Percentiles rank a stretch among this genome's conserved stretches.
phyloP scores from a whole-genome alignment of 805 yeast genomes.

The Schizosaccharomyces cryophilus region DNA sequence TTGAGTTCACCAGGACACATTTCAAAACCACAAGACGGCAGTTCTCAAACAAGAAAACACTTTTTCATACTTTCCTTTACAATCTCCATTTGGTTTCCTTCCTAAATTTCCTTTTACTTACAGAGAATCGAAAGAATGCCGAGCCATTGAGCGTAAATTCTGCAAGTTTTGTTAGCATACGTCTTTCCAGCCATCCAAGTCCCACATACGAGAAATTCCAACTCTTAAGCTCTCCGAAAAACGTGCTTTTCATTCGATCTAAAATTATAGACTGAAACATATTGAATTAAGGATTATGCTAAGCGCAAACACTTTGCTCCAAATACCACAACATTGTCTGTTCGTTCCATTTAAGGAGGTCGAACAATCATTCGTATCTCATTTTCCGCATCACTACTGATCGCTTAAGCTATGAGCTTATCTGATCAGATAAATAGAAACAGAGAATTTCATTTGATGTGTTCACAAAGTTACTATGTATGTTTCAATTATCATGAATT shows the following conservation, averaged over 20 bases:
- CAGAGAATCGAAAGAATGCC: conserved; percentile 7
- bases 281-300: neutral
- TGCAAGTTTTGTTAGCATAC: conserved; percentile 7
- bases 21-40: neutral
- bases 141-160: conserved; percentile 55
- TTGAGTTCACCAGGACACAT: too few relatives aligned
- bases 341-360: neutral
- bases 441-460: too few relatives aligned
- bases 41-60: neutral
- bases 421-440: too few relatives aligned
- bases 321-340: neutral
- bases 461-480: too few relatives aligned
- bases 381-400: too few relatives aligned
- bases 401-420: too few relatives aligned
- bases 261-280: neutral
- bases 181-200: too few relatives aligned
- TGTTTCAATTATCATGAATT: too few relatives aligned
- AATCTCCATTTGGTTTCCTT: too few relatives aligned
- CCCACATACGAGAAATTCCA: conserved; percentile 34
- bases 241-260: conserved; percentile 11
- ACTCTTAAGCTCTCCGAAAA: conserved; percentile 30
- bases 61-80: too few relatives aligned
- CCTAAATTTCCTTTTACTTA: neutral
- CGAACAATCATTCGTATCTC: too few relatives aligned
- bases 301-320: neutral